These are phyloP conservation scores for Nepenthes mirabilis DNA, from an alignment of 148 eudicot genomes.

Conservation along the genomic window DNA sequence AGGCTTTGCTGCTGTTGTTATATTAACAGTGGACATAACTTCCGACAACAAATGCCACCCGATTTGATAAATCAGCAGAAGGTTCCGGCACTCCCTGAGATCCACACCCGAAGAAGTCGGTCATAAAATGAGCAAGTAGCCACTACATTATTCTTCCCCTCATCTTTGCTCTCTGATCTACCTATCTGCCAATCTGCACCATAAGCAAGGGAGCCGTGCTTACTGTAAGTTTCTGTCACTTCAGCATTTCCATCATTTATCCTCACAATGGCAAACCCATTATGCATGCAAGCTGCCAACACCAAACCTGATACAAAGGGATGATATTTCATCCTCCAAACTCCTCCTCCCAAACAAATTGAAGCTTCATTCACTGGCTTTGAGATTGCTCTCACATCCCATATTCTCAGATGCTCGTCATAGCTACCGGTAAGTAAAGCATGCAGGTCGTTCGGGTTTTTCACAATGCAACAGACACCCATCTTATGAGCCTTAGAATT, in stretches of 20 bases:
- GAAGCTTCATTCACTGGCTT: conserved; percentile 61
- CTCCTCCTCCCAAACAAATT: conserved; percentile 72
- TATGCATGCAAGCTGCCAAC: conserved; percentile 93
- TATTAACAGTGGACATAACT: no score
- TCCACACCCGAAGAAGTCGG: conserved; percentile 69
- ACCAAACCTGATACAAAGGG: conserved; percentile 40
- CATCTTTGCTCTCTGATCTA: conserved; percentile 17
- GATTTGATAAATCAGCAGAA: not conserved
- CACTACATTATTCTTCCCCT: conserved; percentile 25
- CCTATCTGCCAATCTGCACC: conserved; percentile 96
- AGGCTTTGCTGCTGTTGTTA: no score
- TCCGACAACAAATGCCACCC: not conserved
- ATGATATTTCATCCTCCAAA: conserved; percentile 92
- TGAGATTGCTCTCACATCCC: conserved; percentile 73
- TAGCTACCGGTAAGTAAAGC: conserved; percentile 73
- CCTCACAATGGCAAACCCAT: conserved; percentile 72
- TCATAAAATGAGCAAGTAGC: conserved; percentile 99
- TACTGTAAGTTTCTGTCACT: conserved; percentile 50
- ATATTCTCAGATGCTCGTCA: conserved; percentile 66
- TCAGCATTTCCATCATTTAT: conserved; percentile 25
- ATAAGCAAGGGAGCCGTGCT: conserved; percentile 85
- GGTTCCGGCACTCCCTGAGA: conserved; percentile 24
- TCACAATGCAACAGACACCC: conserved; percentile 88
- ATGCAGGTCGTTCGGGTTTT: conserved; percentile 56
- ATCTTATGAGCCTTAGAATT: conserved; percentile 62